Evolutionary conservation across 208 protist species (phyloP).

Genomic region (Blastocrithidia nonstop): DNA sequence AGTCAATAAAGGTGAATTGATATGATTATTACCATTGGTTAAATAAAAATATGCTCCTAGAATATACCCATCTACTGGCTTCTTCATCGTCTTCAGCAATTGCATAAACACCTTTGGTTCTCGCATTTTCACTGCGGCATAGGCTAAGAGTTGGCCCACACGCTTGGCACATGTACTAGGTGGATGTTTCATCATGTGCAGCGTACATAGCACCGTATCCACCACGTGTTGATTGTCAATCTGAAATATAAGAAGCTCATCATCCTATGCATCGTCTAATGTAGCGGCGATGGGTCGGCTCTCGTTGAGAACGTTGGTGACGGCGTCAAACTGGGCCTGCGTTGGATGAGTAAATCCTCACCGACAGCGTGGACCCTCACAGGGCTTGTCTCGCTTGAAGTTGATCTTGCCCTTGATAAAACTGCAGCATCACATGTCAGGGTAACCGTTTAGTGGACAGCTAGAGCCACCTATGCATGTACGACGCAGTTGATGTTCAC

Average conservation of each 20-base stretch:
- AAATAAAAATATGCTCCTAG: constrained; percentile 68
- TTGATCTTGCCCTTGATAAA: constrained; percentile 86
- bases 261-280: constrained; percentile 62
- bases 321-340: constrained; percentile 67
- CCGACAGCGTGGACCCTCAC: constrained; percentile 66
- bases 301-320: constrained; percentile 74
- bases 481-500: constrained; percentile 76
- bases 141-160: constrained; percentile 73
- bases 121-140: constrained; percentile 47
- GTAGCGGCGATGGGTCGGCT: constrained; percentile 55
- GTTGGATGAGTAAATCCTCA: constrained; percentile 78
- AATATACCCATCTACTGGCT: constrained; percentile 73
- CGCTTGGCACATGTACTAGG: constrained; percentile 37
- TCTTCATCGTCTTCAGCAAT: constrained; percentile 84
- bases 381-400: constrained; percentile 84
- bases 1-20: constrained; percentile 3
- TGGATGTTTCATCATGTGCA: constrained; percentile 77
- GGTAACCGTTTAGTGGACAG: constrained; percentile 79
- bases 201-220: constrained; percentile 76
- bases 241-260: constrained; percentile 48
- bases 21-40: constrained; percentile 34
- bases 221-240: constrained; percentile 66
- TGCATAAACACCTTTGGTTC: constrained; percentile 75
- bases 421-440: constrained; percentile 79
- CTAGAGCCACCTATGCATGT: constrained; percentile 71